Evolutionary conservation across 2,329 filamentous ascomycete genomes (phyloP).

Genomic region (Penicillium sp.): DNA sequence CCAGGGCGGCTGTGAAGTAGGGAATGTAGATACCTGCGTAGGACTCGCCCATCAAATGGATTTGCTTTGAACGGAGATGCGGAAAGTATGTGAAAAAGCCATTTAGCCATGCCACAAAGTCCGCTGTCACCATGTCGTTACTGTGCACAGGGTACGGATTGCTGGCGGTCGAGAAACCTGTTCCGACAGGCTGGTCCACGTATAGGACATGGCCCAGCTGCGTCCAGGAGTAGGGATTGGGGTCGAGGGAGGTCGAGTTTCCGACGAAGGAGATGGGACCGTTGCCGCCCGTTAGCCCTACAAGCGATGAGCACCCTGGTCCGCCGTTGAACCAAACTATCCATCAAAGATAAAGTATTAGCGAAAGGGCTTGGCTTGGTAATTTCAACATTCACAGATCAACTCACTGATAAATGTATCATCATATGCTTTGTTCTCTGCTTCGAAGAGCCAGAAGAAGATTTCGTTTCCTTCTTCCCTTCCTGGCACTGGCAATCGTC

Average conservation of each 20-base stretch:
- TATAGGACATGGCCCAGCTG: slow-evolving; percentile 40
- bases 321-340: slow-evolving; percentile 42
- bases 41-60: slow-evolving; percentile 43
- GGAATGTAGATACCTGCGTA: slow-evolving; percentile 44
- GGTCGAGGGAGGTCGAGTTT: slow-evolving; percentile 28
- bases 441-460: slow-evolving; percentile 43
- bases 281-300: slow-evolving; percentile 37
- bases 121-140: slow-evolving; percentile 32
- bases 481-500: slow-evolving; percentile 35
- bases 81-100: slow-evolving; percentile 36
- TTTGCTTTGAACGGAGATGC: slow-evolving; percentile 33
- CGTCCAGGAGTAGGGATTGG: slow-evolving; percentile 34
- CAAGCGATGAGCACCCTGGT: slow-evolving; percentile 40
- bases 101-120: slow-evolving; percentile 37
- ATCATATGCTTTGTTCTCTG: slow-evolving; percentile 33
- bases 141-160: slow-evolving; percentile 29
- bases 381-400: background rate
- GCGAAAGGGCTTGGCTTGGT: slow-evolving; percentile 12
- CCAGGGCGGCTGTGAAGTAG: slow-evolving; percentile 37
- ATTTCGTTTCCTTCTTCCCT: slow-evolving; percentile 32
- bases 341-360: background rate
- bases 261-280: slow-evolving; percentile 37
- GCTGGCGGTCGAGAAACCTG: slow-evolving; percentile 38
- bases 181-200: slow-evolving; percentile 42
- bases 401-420: slow-evolving; percentile 39